These are phyloP conservation scores for Clitopilus passeckerianus DNA, from an alignment of 768 basidiomycete genomes.

Conservation along the genomic window DNA sequence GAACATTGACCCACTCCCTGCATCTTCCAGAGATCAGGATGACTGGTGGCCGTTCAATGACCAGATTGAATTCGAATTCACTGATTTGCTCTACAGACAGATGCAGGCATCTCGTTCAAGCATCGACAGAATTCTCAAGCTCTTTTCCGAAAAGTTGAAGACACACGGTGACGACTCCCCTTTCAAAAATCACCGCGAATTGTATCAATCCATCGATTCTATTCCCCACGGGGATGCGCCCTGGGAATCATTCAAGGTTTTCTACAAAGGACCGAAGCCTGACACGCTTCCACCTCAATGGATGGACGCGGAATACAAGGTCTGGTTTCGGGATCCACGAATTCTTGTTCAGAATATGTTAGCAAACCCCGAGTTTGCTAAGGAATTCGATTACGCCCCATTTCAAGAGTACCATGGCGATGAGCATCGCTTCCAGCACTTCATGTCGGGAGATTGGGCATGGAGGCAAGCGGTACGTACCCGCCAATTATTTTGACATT, in stretches of 20 bases:
- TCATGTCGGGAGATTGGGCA: slow-evolving; percentile 19
- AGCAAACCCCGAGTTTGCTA: slow-evolving; percentile 5
- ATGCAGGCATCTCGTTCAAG: too few relatives aligned
- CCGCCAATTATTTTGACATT: neutral
- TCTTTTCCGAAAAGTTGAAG: slow-evolving; percentile 2
- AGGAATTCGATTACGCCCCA: slow-evolving; percentile 15
- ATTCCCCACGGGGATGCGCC: slow-evolving; percentile 17
- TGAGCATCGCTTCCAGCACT: slow-evolving; percentile 12
- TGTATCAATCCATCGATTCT: slow-evolving; percentile 19
- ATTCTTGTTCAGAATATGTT: slow-evolving; percentile 4
- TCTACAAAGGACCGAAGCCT: slow-evolving; percentile 16
- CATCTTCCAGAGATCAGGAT: too few relatives aligned
- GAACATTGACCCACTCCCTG: too few relatives aligned
- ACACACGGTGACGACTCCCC: slow-evolving; percentile 7
- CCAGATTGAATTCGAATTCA: too few relatives aligned
- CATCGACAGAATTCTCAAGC: too few relatives aligned
- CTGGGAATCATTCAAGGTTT: slow-evolving; percentile 20
- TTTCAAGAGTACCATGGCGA: slow-evolving; percentile 11
- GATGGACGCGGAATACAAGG: slow-evolving; percentile 19
- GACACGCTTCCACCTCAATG: slow-evolving; percentile 12
- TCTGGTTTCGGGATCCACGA: slow-evolving; percentile 19
- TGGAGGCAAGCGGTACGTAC: slow-evolving; percentile 18
- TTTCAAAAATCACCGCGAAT: slow-evolving; percentile 14
- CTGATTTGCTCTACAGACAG: too few relatives aligned
- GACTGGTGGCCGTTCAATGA: too few relatives aligned